phyloP scores from a whole-genome alignment of 495 filamentous ascomycete genomes.

The Aspergillus indologenus region DNA sequence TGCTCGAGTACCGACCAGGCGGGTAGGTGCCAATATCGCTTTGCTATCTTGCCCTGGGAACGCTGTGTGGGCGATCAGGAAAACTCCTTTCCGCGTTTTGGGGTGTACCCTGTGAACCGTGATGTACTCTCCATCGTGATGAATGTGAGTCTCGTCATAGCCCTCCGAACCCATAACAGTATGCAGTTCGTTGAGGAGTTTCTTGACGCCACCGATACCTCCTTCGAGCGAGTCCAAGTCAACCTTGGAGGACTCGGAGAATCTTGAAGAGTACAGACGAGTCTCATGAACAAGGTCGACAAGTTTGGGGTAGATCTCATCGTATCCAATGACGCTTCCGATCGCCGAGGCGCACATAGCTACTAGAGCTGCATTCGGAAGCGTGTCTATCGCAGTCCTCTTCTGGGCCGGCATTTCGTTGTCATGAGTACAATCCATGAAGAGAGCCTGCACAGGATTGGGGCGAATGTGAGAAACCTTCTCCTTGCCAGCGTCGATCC shows the following conservation, averaged over 20 bases:
- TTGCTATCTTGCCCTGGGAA: conserved; percentile 84
- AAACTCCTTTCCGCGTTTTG: conserved; percentile 83
- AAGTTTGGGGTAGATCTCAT: conserved; percentile 90
- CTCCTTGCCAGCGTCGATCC: conserved; percentile 47
- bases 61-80: conserved; percentile 91
- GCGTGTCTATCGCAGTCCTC: conserved; percentile 86
- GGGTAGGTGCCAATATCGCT: conserved; percentile 69
- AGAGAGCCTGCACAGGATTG: conserved; percentile 84
- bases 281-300: conserved; percentile 89
- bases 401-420: conserved; percentile 97
- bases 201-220: conserved; percentile 87
- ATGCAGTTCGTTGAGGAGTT: conserved; percentile 88
- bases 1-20: conserved; percentile 67
- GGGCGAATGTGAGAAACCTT: conserved; percentile 71
- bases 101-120: conserved; percentile 96
- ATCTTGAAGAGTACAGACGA: conserved; percentile 71
- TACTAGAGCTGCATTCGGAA: conserved; percentile 93
- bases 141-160: conserved; percentile 92
- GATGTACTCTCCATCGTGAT: conserved; percentile 93
- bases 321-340: conserved; percentile 98
- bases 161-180: conserved; percentile 89
- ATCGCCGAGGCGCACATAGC: conserved; percentile 91
- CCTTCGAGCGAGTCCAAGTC: conserved; percentile 61
- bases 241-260: conserved; percentile 56
- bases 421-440: conserved; percentile 99